Conservation (phyloP, 345 rosid species). For the Aegle marmelos region DNA sequence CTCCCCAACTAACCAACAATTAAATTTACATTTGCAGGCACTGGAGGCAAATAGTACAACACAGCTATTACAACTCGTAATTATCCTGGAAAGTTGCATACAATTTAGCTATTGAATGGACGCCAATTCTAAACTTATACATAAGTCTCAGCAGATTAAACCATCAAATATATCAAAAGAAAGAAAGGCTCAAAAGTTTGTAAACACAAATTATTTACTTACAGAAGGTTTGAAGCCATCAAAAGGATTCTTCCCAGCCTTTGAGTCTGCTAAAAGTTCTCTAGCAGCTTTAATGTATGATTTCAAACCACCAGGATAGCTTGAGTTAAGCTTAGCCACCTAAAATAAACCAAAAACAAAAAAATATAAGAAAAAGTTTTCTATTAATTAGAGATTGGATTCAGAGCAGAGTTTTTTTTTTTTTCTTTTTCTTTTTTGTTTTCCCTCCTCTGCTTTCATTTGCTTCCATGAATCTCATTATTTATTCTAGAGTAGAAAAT, state of each 20-base stretch:
- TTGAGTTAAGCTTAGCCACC: slow-evolving; percentile 71
- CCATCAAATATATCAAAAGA: not conserved
- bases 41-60: not conserved
- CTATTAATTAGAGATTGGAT: too few relatives aligned
- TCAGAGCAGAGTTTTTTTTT: too few relatives aligned
- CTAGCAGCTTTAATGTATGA: slow-evolving; percentile 68
- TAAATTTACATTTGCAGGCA: not conserved
- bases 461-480: too few relatives aligned
- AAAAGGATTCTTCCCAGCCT: slow-evolving; percentile 86
- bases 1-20: not conserved
- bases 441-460: too few relatives aligned
- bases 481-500: not conserved
- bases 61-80: not conserved
- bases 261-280: slow-evolving; percentile 84
- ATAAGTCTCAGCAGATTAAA: not conserved
- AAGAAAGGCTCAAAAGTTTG: not conserved
- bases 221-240: slow-evolving; percentile 97
- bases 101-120: not conserved
- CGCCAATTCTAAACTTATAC: not conserved
- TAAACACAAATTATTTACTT: slow-evolving; percentile 20
- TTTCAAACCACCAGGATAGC: slow-evolving; percentile 88
- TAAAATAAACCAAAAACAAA: slow-evolving; percentile 18
- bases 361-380: not conserved
- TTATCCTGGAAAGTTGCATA: not conserved
- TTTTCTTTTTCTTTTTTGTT: too few relatives aligned